Evolutionary conservation across 768 basidiomycete genomes (phyloP).

Genomic region (Hericium rajendrae): DNA sequence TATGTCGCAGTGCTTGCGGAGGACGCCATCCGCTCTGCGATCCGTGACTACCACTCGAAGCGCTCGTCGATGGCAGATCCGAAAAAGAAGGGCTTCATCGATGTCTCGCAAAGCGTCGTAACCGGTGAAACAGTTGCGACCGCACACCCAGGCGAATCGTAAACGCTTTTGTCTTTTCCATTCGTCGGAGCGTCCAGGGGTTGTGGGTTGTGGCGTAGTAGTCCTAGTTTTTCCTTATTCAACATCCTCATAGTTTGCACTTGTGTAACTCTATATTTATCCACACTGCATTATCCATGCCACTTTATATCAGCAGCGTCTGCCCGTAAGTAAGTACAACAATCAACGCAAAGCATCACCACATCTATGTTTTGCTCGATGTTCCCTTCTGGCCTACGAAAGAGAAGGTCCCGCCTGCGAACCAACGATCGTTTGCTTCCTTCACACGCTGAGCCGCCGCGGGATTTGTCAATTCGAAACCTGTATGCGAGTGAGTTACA

Average conservation of each 20-base stretch:
- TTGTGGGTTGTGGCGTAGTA: not conserved
- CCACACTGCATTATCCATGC: too few species aligned
- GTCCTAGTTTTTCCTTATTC: not conserved
- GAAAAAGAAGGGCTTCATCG: conserved; percentile 56
- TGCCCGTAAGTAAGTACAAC: too few species aligned
- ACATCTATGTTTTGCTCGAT: conserved; percentile 1
- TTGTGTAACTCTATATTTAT: not conserved
- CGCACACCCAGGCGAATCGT: conserved; percentile 34
- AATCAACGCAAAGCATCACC: not conserved
- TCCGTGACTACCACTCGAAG: conserved; percentile 91
- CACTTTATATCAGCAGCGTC: too few species aligned
- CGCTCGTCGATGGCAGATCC: conserved; percentile 42
- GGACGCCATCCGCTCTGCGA: conserved; percentile 97
- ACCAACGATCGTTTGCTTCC: conserved; percentile 97
- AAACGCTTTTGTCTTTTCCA: conserved; percentile 1
- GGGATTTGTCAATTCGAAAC: conserved; percentile 92
- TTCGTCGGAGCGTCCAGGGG: not conserved
- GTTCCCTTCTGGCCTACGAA: conserved; percentile 54
- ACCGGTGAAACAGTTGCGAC: conserved; percentile 47
- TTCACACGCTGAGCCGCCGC: conserved; percentile 82
- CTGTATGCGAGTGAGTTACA: conserved; percentile 26
- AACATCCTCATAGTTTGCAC: not conserved
- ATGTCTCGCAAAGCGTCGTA: conserved; percentile 50
- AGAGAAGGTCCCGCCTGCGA: conserved; percentile 77
- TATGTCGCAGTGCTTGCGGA: conserved; percentile 75